Evolutionary conservation across 441 rosid genomes (phyloP).

Genomic region (Jatropha multifida): DNA sequence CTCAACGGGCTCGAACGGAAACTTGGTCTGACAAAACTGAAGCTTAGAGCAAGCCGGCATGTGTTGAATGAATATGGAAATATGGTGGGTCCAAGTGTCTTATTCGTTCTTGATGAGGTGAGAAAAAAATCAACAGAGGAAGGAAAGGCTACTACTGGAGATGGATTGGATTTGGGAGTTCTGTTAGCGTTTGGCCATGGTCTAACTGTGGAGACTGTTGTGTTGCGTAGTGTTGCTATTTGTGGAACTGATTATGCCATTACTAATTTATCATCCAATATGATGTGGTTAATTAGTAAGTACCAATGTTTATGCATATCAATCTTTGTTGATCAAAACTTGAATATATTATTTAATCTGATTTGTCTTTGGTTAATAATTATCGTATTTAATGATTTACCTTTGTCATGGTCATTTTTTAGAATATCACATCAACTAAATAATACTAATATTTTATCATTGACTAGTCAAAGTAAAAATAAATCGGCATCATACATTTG

Average conservation of each 20-base stretch:
- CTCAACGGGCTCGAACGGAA: conserved; percentile 12
- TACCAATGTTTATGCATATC: no score
- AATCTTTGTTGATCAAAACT: no score
- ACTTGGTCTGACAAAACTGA: background rate
- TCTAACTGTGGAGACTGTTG: conserved; percentile 14
- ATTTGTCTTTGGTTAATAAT: no score
- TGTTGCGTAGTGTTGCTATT: conserved; percentile 14
- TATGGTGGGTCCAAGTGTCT: conserved; percentile 22
- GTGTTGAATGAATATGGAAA: conserved; percentile 23
- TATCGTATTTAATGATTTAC: no score
- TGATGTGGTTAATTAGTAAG: no score
- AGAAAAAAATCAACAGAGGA: conserved; percentile 12
- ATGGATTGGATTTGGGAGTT: conserved; percentile 22
- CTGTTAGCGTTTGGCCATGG: conserved; percentile 25
- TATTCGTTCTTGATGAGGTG: conserved; percentile 21
- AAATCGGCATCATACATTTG: no score
- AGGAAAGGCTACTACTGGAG: conserved; percentile 15
- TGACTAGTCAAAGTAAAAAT: no score
- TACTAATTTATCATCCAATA: no score
- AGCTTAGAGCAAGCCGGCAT: background rate
- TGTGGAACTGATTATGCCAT: background rate
- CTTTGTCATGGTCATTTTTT: no score
- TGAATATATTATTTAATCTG: no score
- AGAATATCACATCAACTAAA: no score
- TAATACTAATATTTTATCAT: no score